Evolutionary conservation across 2,329 filamentous ascomycete species (phyloP), one percentile per base, ranked within the genome.

Genomic region (Corynespora cassiicola): DNA sequence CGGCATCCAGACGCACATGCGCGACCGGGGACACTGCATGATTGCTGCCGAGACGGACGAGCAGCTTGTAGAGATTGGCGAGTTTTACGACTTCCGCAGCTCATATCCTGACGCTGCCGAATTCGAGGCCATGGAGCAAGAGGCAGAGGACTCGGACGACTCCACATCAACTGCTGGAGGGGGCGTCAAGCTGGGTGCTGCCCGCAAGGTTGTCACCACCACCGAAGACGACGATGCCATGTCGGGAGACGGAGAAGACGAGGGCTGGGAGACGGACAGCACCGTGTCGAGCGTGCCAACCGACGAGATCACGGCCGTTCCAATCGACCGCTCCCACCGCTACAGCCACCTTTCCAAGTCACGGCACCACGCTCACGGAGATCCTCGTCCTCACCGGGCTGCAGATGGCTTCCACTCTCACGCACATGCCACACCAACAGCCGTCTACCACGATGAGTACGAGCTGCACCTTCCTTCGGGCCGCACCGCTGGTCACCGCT

Each of bases 11-110:
- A 96, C 91, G 1, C 94, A 99, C 67, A 99, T 99, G 94, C 85
- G 90, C 28, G 94, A 99, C 66, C 92, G 90, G 65, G 87, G 90
- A 1, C 94, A 99, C 71, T 97, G 92, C 79, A 96, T 91, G 80
- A 95, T 99, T 54, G 91, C 90, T 0, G 99, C 92, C 67, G 84
- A 86, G 34, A 86, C 85, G 0, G 89, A 96, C 63, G 86, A 87
- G 22, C 90, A 97, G 62, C 90, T 96, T 73, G 80, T 97, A 19
- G 90, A 95, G 39, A 89, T 99, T 60, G 94, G 94, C 39, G 89
- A 97, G 51, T 96, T 89, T 69, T 99, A 99, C 70, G 94, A 99
- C 65, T 99, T 99, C 78, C 82, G 88, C 51, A 88, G 88, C 71
- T 96, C 94, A 1, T 99, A 99, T 68, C 94, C 90, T 0, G 94